Base-by-base conservation (phyloP, 2,329 filamentous ascomycete species). In the Sordariomycetes sp. region DNA sequence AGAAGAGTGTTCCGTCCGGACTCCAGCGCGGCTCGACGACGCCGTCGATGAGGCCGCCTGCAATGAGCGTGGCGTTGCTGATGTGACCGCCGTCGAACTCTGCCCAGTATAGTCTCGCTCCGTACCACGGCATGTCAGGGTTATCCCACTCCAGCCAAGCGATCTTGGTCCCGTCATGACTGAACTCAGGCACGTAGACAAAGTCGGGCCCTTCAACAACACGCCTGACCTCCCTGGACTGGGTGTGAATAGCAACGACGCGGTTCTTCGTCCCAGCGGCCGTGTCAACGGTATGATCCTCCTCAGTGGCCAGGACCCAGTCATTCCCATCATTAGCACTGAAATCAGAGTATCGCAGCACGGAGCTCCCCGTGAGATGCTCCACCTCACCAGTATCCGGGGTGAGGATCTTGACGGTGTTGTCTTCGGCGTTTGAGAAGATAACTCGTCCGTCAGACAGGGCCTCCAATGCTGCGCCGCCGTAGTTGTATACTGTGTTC, bases 61-160 rank as follows among this genome's bases (percentile, higher is more conserved):
- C 60, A n/a, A 74, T 40, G 2, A 57, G 41, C 0, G 39, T 52
- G 3, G 44, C 27, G 12, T 59, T 53, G 4, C 42, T 42, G 8
- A 66, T 34, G 3, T 46, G 45, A 0, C 52, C 55, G 30, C 58
- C 66, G 9, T 39, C 30, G 18, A 39, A 72, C 7, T 60, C 53
- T 0, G 62, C 67, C 30, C 57, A 43, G 42, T 59, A 61, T 2
- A 74, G 45, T 35, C 63, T 57, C 3, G 59, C 61, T 1, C 61
- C 60, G 2, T 61, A 62, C 54, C 70, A 75, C 0, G 68, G 66
- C 51, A 75, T 61, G 32, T 68, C 58, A 0, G 69, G 70, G 41
- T 72, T 67, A 14, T 66, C 52, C 70, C 70, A 75, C 38, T 74
- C 63, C 10, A 68, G 53, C 70, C 70, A 75, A n/a, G 51, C 58